A percentile compares a stretch with the other conserved stretches of the same genome.
Evolutionary conservation across 2,329 filamentous ascomycete genomes (phyloP).

Genomic region (Raffaelea ambrosiae): DNA sequence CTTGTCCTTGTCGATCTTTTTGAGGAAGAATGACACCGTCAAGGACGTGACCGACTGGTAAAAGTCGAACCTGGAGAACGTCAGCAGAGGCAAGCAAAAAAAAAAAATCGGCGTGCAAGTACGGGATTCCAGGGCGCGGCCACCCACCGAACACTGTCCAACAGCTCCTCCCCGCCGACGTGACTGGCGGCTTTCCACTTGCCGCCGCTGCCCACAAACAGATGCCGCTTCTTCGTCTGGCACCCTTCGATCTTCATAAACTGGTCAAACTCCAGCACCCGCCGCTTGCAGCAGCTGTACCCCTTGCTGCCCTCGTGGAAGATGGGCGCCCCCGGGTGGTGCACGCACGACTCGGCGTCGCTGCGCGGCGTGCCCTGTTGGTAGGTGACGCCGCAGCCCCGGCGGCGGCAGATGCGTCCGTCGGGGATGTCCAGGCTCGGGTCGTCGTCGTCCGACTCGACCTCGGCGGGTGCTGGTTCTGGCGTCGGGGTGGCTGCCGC

Average conservation of each 20-base stretch:
- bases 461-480: constrained; percentile 53
- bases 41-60: constrained; percentile 84
- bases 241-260: constrained; percentile 96
- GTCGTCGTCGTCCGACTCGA: constrained; percentile 82
- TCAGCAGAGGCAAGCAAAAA: neutral
- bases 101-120: too few relatives aligned
- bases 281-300: constrained; percentile 91
- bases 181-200: constrained; percentile 37
- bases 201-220: constrained; percentile 73
- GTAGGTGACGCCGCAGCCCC: constrained; percentile 63
- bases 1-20: constrained; percentile 84
- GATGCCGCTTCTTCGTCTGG: constrained; percentile 68
- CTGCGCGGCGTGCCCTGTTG: constrained; percentile 51
- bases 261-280: constrained; percentile 93
- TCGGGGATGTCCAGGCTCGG: constrained; percentile 62
- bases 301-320: constrained; percentile 99
- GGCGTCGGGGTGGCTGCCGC: constrained; percentile 31
- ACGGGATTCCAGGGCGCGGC: too few relatives aligned
- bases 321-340: constrained; percentile 83
- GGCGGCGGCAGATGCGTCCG: constrained; percentile 68
- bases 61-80: constrained; percentile 64
- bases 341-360: constrained; percentile 68
- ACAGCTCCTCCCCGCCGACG: constrained; percentile 57
- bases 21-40: constrained; percentile 88
- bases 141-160: constrained; percentile 66